Conservation (phyloP, 2,329 filamentous ascomycete genomes). For the Macrophomina tecta region DNA sequence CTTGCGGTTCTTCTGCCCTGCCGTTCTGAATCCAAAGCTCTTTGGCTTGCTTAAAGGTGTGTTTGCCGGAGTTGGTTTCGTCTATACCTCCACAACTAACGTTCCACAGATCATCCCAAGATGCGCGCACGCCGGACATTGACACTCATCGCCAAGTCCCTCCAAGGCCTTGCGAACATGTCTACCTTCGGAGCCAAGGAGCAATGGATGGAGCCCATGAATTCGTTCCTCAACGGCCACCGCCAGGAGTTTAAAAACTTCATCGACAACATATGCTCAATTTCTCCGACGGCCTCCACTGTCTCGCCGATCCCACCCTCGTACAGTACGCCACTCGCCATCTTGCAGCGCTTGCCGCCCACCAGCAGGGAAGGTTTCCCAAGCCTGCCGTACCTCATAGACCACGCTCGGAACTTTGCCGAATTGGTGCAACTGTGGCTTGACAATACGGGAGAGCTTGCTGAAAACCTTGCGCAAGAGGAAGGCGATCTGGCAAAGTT, state of each 20-base stretch:
- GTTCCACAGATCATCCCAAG: conserved; percentile 73
- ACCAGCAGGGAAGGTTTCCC: conserved; percentile 90
- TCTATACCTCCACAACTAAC: conserved; percentile 31
- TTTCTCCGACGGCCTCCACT: conserved; percentile 69
- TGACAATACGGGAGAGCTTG: conserved; percentile 54
- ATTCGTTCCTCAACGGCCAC: conserved; percentile 78
- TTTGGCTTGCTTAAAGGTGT: conserved; percentile 80
- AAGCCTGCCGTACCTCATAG: conserved; percentile 89
- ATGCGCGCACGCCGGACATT: conserved; percentile 83
- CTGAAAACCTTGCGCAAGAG: conserved; percentile 44
- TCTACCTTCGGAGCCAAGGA: conserved; percentile 93
- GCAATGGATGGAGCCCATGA: conserved; percentile 99
- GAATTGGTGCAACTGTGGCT: conserved; percentile 83
- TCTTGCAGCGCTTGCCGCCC: conserved; percentile 79
- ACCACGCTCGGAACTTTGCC: conserved; percentile 84
- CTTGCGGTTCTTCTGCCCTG: conserved; percentile 91
- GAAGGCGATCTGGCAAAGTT: conserved; percentile 57
- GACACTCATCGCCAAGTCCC: conserved; percentile 88
- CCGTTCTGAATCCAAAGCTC: conserved; percentile 93
- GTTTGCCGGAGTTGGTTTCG: neutral
- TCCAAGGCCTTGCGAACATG: conserved; percentile 90
- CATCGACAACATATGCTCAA: conserved; percentile 83
- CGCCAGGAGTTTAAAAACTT: conserved; percentile 83
- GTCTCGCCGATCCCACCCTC: conserved; percentile 73
- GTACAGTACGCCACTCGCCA: conserved; percentile 91